A percentile compares a stretch with the other conserved stretches of the same genome.
Conservation (phyloP, 305 asterid species). For the Fraxinus albicans region DNA sequence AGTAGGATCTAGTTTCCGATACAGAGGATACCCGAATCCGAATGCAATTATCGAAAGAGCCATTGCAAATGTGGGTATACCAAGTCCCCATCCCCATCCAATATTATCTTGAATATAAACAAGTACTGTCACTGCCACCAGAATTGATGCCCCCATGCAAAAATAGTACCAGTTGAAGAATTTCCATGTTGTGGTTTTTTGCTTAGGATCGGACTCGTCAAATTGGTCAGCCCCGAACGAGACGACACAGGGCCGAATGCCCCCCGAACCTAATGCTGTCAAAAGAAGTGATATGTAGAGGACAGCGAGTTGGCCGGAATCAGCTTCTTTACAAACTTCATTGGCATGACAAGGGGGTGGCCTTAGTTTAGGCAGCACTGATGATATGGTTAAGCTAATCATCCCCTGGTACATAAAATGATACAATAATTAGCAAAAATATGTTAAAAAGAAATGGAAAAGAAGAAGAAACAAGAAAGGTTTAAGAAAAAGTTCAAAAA, state of each 20-base stretch:
- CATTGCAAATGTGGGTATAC: constrained; percentile 39
- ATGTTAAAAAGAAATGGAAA: neutral
- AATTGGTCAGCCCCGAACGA: constrained; percentile 48
- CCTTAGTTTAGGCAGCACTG: neutral
- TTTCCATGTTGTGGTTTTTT: constrained; percentile 27
- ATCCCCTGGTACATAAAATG: neutral
- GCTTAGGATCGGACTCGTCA: constrained; percentile 31
- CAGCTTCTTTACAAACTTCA: neutral
- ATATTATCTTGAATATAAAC: constrained; percentile 39
- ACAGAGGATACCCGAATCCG: constrained; percentile 26
- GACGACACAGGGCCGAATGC: constrained; percentile 48
- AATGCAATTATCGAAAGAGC: constrained; percentile 31
- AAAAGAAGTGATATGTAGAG: constrained; percentile 28
- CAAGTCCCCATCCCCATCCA: constrained; percentile 43
- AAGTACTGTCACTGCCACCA: constrained; percentile 31
- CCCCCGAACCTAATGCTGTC: constrained; percentile 43
- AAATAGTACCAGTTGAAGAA: constrained; percentile 44
- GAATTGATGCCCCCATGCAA: constrained; percentile 31
- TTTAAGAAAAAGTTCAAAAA: neutral
- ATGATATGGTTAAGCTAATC: neutral
- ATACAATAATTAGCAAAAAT: neutral
- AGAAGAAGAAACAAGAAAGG: neutral
- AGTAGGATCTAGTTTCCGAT: constrained; percentile 36
- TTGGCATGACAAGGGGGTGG: neutral
- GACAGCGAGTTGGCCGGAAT: constrained; percentile 20